Conservation (phyloP, 768 basidiomycete species). For the Suillus brevipes region DNA sequence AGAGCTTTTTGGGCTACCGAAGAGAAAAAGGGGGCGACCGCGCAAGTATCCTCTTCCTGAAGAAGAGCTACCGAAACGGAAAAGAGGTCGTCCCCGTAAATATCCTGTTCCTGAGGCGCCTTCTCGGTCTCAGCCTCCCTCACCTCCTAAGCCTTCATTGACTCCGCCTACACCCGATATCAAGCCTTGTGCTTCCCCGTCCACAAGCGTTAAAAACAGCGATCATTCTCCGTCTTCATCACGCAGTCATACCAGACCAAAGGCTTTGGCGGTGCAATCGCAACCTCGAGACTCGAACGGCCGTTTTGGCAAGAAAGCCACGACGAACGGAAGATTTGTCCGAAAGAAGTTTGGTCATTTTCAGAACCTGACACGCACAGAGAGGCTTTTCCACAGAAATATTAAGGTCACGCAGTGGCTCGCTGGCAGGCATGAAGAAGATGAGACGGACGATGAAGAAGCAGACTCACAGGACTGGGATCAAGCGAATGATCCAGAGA, state of each 20-base stretch:
- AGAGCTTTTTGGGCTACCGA: conserved; percentile 31
- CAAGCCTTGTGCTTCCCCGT: conserved; percentile 19
- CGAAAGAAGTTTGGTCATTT: conserved; percentile 34
- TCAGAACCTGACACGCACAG: conserved; percentile 35
- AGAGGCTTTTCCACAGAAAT: conserved; percentile 42
- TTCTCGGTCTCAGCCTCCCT: conserved; percentile 12
- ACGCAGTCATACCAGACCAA: conserved; percentile 34
- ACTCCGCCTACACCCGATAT: conserved; percentile 14
- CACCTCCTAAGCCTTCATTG: conserved; percentile 12
- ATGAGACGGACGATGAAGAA: conserved; percentile 22
- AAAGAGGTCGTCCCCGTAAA: conserved; percentile 37
- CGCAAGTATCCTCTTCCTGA: conserved; percentile 35
- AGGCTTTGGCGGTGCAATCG: conserved; percentile 44
- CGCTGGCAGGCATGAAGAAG: conserved; percentile 14
- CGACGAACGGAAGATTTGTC: conserved; percentile 44
- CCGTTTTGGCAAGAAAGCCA: conserved; percentile 64
- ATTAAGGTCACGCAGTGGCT: conserved; percentile 40
- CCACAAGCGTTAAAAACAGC: conserved; percentile 23
- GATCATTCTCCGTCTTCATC: conserved; percentile 25
- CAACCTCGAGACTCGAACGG: conserved; percentile 69
- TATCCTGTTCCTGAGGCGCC: conserved; percentile 19
- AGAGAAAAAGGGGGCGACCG: conserved; percentile 36
- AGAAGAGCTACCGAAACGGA: conserved; percentile 32
- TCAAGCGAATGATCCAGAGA: conserved; percentile 13
- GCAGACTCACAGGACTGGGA: conserved; percentile 16